Percentiles rank a stretch among this genome's conserved stretches.
phyloP scores from a whole-genome alignment of 1,139 yeast genomes.

The Debaryomyces udenii region DNA sequence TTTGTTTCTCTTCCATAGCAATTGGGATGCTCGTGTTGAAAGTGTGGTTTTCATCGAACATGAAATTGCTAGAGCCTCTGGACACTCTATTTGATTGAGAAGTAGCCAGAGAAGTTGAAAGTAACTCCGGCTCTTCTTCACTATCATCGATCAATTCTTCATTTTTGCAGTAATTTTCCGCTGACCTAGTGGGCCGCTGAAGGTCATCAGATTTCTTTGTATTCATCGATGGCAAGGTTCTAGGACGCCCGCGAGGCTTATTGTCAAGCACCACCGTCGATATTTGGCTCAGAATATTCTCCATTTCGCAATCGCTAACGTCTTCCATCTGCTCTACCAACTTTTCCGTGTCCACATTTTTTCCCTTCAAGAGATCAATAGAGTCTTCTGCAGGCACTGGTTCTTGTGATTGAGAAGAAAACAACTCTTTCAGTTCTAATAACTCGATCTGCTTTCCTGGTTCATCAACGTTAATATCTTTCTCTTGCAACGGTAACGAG shows the following conservation, averaged over 20 bases:
- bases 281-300: slow-evolving; percentile 7
- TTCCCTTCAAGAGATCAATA: slow-evolving; percentile 1
- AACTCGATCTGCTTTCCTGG: slow-evolving; percentile 5
- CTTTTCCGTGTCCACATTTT: background rate
- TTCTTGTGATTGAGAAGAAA: slow-evolving; percentile 11
- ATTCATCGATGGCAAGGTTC: background rate
- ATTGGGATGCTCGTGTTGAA: slow-evolving; percentile 1
- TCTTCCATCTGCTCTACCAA: slow-evolving; percentile 1
- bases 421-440: slow-evolving; percentile 11
- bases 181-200: background rate
- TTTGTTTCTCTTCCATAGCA: background rate
- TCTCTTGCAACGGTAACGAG: slow-evolving; percentile 4
- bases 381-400: slow-evolving; percentile 5
- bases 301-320: slow-evolving; percentile 2
- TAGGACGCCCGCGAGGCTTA: background rate
- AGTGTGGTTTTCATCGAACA: background rate
- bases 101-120: slow-evolving; percentile 2
- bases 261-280: slow-evolving; percentile 5
- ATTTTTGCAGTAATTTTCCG: background rate
- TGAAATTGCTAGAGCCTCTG: slow-evolving; percentile 1
- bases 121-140: slow-evolving; percentile 18
- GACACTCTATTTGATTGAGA: slow-evolving; percentile 5
- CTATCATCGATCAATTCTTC: slow-evolving; percentile 16
- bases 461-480: background rate
- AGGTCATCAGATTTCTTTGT: no score